These are phyloP conservation scores for Pontederia paniculata DNA, from an alignment of 176 grass and related monocot genomes.

Conservation along the genomic window DNA sequence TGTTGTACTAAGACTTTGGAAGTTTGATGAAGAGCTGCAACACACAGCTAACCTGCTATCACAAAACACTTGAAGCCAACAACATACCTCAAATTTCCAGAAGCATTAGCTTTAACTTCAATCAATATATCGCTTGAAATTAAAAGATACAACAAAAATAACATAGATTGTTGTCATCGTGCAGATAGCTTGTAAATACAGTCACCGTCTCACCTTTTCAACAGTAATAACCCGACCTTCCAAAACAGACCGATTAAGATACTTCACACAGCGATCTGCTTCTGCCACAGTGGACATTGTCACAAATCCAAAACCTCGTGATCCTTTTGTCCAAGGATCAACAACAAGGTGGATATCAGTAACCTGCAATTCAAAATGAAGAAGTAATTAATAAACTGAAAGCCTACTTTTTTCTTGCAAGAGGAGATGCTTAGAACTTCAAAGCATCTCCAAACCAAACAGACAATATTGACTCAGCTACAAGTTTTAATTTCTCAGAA, in stretches of 20 bases:
- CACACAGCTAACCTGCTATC: conserved; percentile 63
- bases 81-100: conserved; percentile 33
- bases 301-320: conserved; percentile 15
- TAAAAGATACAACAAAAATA: neutral
- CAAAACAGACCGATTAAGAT: conserved; percentile 5
- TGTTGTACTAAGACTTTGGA: conserved; percentile 35
- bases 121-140: neutral
- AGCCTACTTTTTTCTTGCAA: neutral
- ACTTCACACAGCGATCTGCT: conserved; percentile 9
- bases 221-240: conserved; percentile 21
- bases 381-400: neutral
- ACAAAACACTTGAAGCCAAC: conserved; percentile 39
- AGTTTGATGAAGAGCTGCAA: conserved; percentile 62
- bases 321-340: conserved; percentile 15
- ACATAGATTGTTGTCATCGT: neutral
- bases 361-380: neutral
- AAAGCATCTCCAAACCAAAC: too few species aligned
- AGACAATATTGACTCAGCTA: too few species aligned
- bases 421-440: too few species aligned
- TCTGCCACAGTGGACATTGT: conserved; percentile 1
- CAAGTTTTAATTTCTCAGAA: too few species aligned
- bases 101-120: conserved; percentile 12
- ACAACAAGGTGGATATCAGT: conserved; percentile 5
- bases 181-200: too few species aligned
- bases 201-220: conserved; percentile 1